Conservation (phyloP, 1,284 basidiomycete species). For the Laetiporus sulphureus region DNA sequence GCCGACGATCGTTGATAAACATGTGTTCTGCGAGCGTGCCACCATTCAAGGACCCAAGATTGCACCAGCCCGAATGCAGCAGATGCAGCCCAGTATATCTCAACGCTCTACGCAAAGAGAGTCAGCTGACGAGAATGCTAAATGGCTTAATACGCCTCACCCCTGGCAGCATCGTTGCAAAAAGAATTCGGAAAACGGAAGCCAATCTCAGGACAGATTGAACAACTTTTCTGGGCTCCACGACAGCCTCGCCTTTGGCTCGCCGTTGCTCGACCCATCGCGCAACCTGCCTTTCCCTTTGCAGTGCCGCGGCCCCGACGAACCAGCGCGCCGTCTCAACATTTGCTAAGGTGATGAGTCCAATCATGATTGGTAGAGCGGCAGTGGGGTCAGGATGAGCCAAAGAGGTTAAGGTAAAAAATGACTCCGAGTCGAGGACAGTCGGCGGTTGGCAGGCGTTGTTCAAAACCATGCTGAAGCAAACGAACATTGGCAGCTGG, state of each 20-base stretch:
- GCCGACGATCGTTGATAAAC: conserved; percentile 12
- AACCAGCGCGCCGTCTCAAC: conserved; percentile 73
- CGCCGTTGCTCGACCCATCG: conserved; percentile 36
- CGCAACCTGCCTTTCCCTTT: conserved; percentile 40
- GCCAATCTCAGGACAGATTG: conserved; percentile 55
- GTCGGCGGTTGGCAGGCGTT: conserved; percentile 50
- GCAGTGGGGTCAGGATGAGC: conserved; percentile 67
- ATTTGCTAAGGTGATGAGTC: conserved; percentile 69
- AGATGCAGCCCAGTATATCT: conserved; percentile 82
- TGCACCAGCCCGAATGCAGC: conserved; percentile 76
- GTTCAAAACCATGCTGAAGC: conserved; percentile 53
- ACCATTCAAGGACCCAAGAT: conserved; percentile 69
- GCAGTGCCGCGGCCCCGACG: conserved; percentile 46
- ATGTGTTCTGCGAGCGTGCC: conserved; percentile 38
- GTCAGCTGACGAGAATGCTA: too few relatives aligned
- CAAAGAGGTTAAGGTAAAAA: conserved; percentile 66
- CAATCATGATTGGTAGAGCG: conserved; percentile 63
- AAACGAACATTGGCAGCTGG: conserved; percentile 71
- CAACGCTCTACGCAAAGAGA: conserved; percentile 71
- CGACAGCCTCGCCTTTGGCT: conserved; percentile 30
- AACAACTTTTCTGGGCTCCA: conserved; percentile 50
- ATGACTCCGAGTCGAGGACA: conserved; percentile 67
- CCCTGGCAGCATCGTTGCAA: conserved; percentile 75
- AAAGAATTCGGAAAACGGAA: conserved; percentile 66
- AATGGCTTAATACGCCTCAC: conserved; percentile 45